Conservation (phyloP, 768 basidiomycete genomes). For the Lactifluus pinguis region DNA sequence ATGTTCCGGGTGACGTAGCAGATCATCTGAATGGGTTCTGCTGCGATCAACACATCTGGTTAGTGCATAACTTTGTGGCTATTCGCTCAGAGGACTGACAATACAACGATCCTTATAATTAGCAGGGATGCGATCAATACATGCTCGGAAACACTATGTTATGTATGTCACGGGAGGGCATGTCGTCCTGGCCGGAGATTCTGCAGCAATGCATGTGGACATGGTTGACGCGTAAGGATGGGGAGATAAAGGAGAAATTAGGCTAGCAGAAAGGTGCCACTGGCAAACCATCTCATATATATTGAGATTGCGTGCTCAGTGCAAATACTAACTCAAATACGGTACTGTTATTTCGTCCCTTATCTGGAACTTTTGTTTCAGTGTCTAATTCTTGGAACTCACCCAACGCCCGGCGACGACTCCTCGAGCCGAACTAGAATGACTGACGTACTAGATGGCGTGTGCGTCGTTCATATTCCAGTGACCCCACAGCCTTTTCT, state of each 20-base stretch:
- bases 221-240: background rate
- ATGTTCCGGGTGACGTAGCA: no score
- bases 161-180: background rate
- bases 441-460: background rate
- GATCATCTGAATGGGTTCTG: background rate
- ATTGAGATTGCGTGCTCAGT: no score
- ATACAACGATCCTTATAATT: background rate
- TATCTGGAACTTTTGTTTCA: background rate
- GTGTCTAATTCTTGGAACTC: background rate
- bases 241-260: no score
- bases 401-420: background rate
- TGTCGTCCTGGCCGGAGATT: background rate
- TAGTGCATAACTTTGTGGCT: background rate
- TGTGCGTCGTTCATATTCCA: background rate
- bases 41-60: background rate
- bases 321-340: no score
- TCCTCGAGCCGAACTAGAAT: background rate
- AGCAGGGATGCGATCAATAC: background rate
- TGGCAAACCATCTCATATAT: no score
- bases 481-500: background rate
- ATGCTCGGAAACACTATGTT: background rate
- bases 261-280: no score
- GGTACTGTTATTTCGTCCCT: no score
- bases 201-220: background rate
- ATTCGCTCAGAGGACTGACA: background rate